Evolutionary conservation across 2,329 filamentous ascomycete species (phyloP), one percentile per base, ranked within the genome.

Genomic region (Amauroascus niger): DNA sequence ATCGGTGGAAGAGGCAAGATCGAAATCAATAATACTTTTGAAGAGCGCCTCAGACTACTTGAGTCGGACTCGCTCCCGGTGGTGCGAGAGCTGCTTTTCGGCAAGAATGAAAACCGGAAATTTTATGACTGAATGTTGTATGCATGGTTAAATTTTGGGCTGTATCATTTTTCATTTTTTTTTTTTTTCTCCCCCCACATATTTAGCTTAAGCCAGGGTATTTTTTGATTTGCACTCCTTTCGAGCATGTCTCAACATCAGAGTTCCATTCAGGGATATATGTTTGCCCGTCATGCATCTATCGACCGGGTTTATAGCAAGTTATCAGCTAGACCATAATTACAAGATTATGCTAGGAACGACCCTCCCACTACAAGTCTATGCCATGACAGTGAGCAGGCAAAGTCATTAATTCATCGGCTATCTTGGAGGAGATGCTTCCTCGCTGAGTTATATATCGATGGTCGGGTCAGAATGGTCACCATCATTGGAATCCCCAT

Each of bases 21-120:
- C 69, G 89, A 95, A 65, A 91, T 98, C 71, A 90, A 96, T 80
- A 97, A 98, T 77, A 97, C 93, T 53, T 87, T 97, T 62, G 93
- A 97, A 69, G 87, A 95, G 68, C 84, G 93, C 61, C 77, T 98
- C 71, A 81, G 80, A 65, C 78, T 97, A 57, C 81, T 97, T 60
- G 86, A 95, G 73, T 83, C 84, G 54, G 86, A 87, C 61, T 87
- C 88, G 49, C 80, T 96, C 55, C 93, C 93, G 13, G 83, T 83
- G 43, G 84, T 98, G 65, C 81, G 93, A 66, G 81, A 86, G 70
- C 86, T 86, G 14, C 78, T 98, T 56, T 98, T 98, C 66, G 93
- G 93, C 57, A 84, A 88, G 76, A 98, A 98, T 76, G 79, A 83
- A 64, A 96, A 97, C 80, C 84, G 93, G 70, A 95, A 86, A 75